phyloP scores from a whole-genome alignment of 2,329 filamentous ascomycete species.

The Aureobasidium sp. region DNA sequence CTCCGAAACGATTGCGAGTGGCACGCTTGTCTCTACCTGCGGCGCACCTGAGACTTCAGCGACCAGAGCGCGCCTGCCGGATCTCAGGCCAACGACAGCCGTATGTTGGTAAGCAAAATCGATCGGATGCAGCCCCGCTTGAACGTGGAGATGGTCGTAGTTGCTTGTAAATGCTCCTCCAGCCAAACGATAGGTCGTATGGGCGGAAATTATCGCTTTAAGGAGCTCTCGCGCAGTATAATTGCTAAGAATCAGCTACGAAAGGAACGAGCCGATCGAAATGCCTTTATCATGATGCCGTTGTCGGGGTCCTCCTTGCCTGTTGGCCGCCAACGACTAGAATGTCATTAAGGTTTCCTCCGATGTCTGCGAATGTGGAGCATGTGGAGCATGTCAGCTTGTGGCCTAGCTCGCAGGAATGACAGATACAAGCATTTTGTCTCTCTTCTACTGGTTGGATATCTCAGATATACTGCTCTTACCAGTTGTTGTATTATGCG shows the following conservation, averaged over 20 bases:
- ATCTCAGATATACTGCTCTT: not conserved
- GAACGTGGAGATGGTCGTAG: not conserved
- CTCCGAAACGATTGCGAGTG: not conserved
- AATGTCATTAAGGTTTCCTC: conserved; percentile 2
- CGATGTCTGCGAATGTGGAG: conserved; percentile 1
- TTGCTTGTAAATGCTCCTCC: conserved; percentile 1
- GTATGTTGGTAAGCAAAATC: conserved; percentile 2
- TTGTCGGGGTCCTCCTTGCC: not conserved
- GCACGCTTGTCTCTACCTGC: not conserved
- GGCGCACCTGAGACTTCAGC: not conserved
- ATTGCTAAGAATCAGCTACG: not conserved
- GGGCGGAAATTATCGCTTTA: not conserved
- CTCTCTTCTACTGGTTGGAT: not conserved
- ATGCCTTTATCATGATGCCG: not conserved
- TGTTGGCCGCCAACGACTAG: not conserved
- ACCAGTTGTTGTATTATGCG: too few species aligned
- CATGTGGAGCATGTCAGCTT: not conserved
- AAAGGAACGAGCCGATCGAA: not conserved
- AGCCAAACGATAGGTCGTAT: not conserved
- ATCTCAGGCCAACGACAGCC: not conserved
- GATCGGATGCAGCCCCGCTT: not conserved
- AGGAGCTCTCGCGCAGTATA: not conserved
- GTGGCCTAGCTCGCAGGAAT: not conserved
- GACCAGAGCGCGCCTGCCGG: not conserved
- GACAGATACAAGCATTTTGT: not conserved